A percentile compares a stretch with the other conserved stretches of the same genome.
Evolutionary conservation across 2,329 filamentous ascomycete species (phyloP).

Genomic region (Aschersonia sp.): DNA sequence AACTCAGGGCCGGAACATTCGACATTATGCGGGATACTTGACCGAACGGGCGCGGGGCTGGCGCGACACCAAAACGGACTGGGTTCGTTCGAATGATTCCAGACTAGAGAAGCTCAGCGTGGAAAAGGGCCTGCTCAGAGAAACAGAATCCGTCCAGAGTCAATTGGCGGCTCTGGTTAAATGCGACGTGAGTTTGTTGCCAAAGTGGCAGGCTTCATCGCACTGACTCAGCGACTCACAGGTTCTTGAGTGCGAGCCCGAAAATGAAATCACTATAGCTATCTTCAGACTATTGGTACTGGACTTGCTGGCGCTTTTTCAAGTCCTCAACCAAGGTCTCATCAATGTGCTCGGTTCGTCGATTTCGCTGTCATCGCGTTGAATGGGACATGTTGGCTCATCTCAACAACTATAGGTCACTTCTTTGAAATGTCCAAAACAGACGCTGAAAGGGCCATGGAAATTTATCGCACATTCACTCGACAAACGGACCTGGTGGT

Average conservation of each 20-base stretch:
- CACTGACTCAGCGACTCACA: conserved; percentile 17
- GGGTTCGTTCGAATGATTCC: conserved; percentile 69
- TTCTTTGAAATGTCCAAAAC: conserved; percentile 97
- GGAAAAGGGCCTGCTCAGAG: conserved; percentile 81
- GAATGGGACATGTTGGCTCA: conserved; percentile 2
- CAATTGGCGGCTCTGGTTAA: conserved; percentile 76
- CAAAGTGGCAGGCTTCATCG: neutral
- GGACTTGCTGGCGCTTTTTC: conserved; percentile 80
- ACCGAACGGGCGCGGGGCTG: conserved; percentile 69
- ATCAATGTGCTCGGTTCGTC: conserved; percentile 83
- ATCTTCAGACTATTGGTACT: conserved; percentile 85
- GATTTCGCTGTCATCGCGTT: conserved; percentile 1
- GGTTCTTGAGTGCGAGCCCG: conserved; percentile 76
- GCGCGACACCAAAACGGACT: conserved; percentile 74
- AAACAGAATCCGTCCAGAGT: conserved; percentile 80
- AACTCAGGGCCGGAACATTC: conserved; percentile 87
- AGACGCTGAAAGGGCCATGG: conserved; percentile 82
- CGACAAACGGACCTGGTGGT: conserved; percentile 88
- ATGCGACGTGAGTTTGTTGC: conserved; percentile 57
- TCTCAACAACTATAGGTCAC: conserved; percentile 45
- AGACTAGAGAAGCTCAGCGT: conserved; percentile 75
- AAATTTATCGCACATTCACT: conserved; percentile 84
- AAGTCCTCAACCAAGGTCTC: conserved; percentile 89
- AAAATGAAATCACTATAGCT: conserved; percentile 93
- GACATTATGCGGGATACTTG: conserved; percentile 80